A percentile compares a stretch with the other conserved stretches of the same genome.
These are phyloP conservation scores for Hondaea fermentalgiana DNA, from an alignment of 108 stramenopile species.

Conservation along the genomic window DNA sequence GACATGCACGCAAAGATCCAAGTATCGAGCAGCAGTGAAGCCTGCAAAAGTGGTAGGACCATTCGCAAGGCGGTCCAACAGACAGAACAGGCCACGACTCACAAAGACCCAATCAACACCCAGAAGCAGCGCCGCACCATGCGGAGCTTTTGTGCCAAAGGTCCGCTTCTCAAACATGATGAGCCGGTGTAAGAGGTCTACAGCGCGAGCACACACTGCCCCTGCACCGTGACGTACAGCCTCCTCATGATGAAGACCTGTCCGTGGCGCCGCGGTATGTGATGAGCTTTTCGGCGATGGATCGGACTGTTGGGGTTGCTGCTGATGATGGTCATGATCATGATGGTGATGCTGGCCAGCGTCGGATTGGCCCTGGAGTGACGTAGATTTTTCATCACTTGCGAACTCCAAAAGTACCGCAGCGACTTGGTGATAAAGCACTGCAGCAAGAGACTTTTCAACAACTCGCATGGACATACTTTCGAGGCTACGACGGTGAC, in stretches of 20 bases:
- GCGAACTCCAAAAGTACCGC: neutral
- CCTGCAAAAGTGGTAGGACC: neutral
- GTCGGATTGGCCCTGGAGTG: no score
- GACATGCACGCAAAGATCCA: neutral
- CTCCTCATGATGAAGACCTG: neutral
- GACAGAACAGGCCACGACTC: neutral
- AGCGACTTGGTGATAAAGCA: neutral
- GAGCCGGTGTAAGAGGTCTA: neutral
- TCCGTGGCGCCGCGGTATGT: neutral
- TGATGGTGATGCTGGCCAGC: no score
- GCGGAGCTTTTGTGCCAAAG: neutral
- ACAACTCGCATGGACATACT: neutral
- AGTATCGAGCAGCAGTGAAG: neutral
- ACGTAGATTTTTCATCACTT: neutral
- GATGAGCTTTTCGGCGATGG: no score
- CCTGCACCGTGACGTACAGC: neutral
- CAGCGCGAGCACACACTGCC: neutral
- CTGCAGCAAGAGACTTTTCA: neutral
- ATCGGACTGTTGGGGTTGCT: neutral
- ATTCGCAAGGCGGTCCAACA: neutral
- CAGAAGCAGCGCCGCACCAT: neutral
- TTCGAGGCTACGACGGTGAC: neutral
- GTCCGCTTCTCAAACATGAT: neutral
- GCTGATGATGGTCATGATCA: no score
- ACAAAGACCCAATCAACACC: neutral